Evolutionary conservation across 495 filamentous ascomycete genomes (phyloP).

Genomic region (Beverwykella pulmonaria): DNA sequence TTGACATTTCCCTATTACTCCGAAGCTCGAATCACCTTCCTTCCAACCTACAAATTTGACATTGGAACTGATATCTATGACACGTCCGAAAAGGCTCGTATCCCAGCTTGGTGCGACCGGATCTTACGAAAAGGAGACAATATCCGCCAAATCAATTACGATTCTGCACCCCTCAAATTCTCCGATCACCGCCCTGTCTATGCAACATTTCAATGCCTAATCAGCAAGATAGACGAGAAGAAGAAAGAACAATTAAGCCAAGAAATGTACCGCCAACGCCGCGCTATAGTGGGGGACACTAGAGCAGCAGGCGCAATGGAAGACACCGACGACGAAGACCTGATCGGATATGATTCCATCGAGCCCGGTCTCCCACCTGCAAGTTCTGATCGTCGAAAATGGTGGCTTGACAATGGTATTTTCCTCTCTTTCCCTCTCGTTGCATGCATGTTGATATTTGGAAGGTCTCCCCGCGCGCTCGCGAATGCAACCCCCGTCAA

Average conservation of each 20-base stretch:
- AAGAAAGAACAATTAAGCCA: conserved; percentile 69
- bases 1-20: conserved; percentile 88
- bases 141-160: conserved; percentile 79
- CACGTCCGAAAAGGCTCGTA: conserved; percentile 89
- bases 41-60: conserved; percentile 95
- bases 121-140: conserved; percentile 83
- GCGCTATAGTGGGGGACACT: conserved; percentile 56
- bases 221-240: conserved; percentile 75
- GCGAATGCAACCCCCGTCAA: conserved; percentile 63
- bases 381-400: conserved; percentile 85
- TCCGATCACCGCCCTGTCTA: conserved; percentile 95
- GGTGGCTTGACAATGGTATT: conserved; percentile 87
- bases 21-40: conserved; percentile 79
- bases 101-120: conserved; percentile 97
- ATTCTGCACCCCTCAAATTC: conserved; percentile 74
- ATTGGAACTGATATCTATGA: conserved; percentile 85
- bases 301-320: conserved; percentile 47
- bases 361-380: conserved; percentile 82
- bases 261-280: conserved; percentile 70
- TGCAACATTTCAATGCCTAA: conserved; percentile 79
- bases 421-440: conserved; percentile 5
- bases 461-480: conserved; percentile 75
- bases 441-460: conserved; percentile 10
- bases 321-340: conserved; percentile 73
- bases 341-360: conserved; percentile 72